These are phyloP conservation scores for Pythium grandisporangium DNA, from an alignment of 352 stramenopile genomes.

Conservation along the genomic window DNA sequence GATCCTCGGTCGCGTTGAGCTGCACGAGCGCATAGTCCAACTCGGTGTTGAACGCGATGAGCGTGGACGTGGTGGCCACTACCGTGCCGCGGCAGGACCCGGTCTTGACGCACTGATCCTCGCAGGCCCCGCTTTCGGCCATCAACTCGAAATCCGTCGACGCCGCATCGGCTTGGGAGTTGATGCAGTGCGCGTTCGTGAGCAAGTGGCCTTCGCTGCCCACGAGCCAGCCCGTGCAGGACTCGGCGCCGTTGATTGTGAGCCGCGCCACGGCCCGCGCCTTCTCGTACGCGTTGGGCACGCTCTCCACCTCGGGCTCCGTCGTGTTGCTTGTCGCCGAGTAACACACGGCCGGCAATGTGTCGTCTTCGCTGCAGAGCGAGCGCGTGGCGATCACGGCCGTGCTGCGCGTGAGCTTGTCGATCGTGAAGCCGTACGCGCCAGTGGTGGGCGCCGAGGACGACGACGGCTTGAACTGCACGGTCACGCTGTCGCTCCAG, in stretches of 20 bases:
- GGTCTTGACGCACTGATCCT: conserved; percentile 13
- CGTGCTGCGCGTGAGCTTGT: conserved; percentile 20
- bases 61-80: conserved; percentile 15
- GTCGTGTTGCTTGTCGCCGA: conserved; percentile 11
- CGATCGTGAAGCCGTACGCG: conserved; percentile 18
- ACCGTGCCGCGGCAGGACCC: conserved; percentile 12
- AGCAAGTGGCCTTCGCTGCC: conserved; percentile 30
- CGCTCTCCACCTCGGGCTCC: too few relatives aligned
- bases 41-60: conserved; percentile 10
- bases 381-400: conserved; percentile 5
- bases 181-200: conserved; percentile 42
- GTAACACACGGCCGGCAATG: conserved; percentile 24
- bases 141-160: conserved; percentile 23
- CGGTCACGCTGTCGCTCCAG: conserved; percentile 11
- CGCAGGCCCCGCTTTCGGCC: conserved; percentile 22
- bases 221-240: conserved; percentile 33
- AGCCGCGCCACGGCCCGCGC: conserved; percentile 23
- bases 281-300: conserved; percentile 14
- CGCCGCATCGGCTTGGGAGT: conserved; percentile 5
- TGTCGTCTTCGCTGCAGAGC: conserved; percentile 23
- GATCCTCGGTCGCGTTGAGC: conserved; percentile 11
- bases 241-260: conserved; percentile 12
- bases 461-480: conserved; percentile 17
- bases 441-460: neutral
- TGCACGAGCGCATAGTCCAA: conserved; percentile 42